phyloP scores from a whole-genome alignment of 139 green algal species.

The Pseudopediastrum boryanum region DNA sequence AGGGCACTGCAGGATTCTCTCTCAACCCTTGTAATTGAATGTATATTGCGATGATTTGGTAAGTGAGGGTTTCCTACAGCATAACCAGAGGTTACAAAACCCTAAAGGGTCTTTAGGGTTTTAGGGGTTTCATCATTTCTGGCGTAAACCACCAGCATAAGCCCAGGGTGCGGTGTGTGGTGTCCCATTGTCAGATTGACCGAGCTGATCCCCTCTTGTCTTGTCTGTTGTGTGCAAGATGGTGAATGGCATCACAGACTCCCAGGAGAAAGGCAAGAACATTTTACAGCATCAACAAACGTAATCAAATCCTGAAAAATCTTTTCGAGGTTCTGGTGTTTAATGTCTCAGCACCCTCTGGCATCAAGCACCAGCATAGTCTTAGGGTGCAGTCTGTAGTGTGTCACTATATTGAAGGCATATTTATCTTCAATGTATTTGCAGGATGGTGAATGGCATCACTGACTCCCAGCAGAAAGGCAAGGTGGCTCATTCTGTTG shows the following conservation, averaged over 20 bases:
- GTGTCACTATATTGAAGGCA: background rate
- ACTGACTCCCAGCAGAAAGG: constrained; percentile 78
- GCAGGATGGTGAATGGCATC: constrained; percentile 84
- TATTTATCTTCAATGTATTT: background rate
- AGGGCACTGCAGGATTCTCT: too few relatives aligned
- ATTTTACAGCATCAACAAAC: background rate
- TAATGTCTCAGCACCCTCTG: background rate
- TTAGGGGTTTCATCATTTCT: background rate
- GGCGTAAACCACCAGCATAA: background rate
- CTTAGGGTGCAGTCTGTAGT: background rate
- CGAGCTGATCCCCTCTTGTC: background rate
- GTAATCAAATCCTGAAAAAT: background rate
- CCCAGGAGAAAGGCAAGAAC: background rate
- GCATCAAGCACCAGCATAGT: background rate
- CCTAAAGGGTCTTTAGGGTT: too few relatives aligned
- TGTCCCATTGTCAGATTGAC: background rate
- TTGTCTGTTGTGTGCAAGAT: constrained; percentile 43
- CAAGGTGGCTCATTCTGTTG: constrained; percentile 68
- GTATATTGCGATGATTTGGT: too few relatives aligned
- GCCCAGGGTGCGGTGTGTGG: background rate
- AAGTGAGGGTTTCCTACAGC: background rate
- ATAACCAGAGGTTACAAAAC: background rate
- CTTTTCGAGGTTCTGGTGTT: background rate
- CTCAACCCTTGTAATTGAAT: too few relatives aligned
- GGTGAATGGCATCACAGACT: constrained; percentile 86